Evolutionary conservation across 1,284 basidiomycete species (phyloP), one percentile per base, ranked within the genome.

Genomic region (Chalciporus sp.): DNA sequence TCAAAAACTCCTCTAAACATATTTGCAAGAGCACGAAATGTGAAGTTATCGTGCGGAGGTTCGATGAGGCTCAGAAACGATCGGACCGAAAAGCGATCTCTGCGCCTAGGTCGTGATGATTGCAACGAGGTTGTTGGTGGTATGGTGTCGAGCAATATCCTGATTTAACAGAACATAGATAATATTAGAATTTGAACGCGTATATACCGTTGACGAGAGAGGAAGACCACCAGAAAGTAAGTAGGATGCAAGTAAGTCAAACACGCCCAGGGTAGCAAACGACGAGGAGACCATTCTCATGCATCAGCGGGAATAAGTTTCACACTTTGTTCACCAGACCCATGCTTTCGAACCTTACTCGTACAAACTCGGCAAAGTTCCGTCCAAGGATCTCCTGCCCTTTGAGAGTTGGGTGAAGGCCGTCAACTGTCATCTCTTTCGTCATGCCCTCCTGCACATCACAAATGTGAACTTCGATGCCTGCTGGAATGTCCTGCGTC

Each of bases 11-110:
- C n/a, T 87, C 93, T 10, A 94, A 88, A 66, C 89, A 92, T 65
- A 90, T 99, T 45, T 99, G 96, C 79, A 81, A 85, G 67, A 84
- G 86, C 10, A 86, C 90, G 9, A 88, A 89, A 71, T 97, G 95
- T 68, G 84, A 94, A 56, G 83, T 97, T 44, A 77, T 92, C 43
- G 83, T 97, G 1, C 82, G 92, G 45, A 78, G 86, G 58, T 98
- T 97, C 61, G 93, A 97, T 70, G 93, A 97, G 64, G 86, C 88
- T 7, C 85, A 87, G 64, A 95, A 92, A 71, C 81, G 82, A 47
- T 72, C 77, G n/a, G 74, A 79, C 56, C 76, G 77, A 43, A 82
- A 80, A 58, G 73, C 82, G 8, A 79, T 85, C 54, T 76, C 81
- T 26, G 79, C 79, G 28, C 83, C 85, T 2, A 65, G 65, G 37